A percentile compares a stretch with the other conserved stretches of the same genome.
Conservation (phyloP, 441 rosid species). For the Gossypium lobatum region DNA sequence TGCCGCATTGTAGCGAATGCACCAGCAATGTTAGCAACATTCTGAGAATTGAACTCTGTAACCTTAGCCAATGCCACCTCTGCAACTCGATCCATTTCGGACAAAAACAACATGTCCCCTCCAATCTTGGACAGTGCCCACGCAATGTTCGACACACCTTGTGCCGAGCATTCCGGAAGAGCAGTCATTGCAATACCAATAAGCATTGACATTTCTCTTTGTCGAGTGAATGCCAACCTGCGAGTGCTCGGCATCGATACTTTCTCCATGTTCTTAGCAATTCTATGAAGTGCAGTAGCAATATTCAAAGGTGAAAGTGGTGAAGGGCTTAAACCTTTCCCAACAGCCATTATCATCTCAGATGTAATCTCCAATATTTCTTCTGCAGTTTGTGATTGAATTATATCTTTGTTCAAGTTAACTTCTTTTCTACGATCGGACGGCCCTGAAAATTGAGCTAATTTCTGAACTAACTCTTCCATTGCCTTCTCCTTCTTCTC, state of each 20-base stretch:
- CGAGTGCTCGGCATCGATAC: slow-evolving; percentile 66
- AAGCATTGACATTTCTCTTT: slow-evolving; percentile 91
- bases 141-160: slow-evolving; percentile 84
- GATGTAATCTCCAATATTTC: slow-evolving; percentile 65
- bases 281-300: slow-evolving; percentile 81
- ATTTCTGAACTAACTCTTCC: slow-evolving; percentile 62
- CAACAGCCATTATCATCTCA: slow-evolving; percentile 72
- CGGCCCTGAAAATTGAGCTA: slow-evolving; percentile 70
- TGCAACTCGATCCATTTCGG: slow-evolving; percentile 96
- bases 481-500: slow-evolving; percentile 56
- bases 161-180: slow-evolving; percentile 84
- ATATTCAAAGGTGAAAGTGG: slow-evolving; percentile 75
- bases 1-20: slow-evolving; percentile 90
- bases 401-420: slow-evolving; percentile 58
- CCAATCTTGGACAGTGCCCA: slow-evolving; percentile 96
- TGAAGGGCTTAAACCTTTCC: slow-evolving; percentile 85
- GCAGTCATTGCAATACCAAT: slow-evolving; percentile 80
- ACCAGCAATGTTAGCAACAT: slow-evolving; percentile 87
- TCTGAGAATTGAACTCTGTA: slow-evolving; percentile 74
- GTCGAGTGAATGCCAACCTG: slow-evolving; percentile 72
- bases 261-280: slow-evolving; percentile 95
- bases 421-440: slow-evolving; percentile 78
- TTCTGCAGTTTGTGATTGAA: slow-evolving; percentile 76
- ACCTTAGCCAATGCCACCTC: slow-evolving; percentile 75
- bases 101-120: slow-evolving; percentile 75